A percentile compares a stretch with the other conserved stretches of the same genome.
phyloP scores from a whole-genome alignment of 1,139 yeast species.

The Nakaseomyces glabratus region DNA sequence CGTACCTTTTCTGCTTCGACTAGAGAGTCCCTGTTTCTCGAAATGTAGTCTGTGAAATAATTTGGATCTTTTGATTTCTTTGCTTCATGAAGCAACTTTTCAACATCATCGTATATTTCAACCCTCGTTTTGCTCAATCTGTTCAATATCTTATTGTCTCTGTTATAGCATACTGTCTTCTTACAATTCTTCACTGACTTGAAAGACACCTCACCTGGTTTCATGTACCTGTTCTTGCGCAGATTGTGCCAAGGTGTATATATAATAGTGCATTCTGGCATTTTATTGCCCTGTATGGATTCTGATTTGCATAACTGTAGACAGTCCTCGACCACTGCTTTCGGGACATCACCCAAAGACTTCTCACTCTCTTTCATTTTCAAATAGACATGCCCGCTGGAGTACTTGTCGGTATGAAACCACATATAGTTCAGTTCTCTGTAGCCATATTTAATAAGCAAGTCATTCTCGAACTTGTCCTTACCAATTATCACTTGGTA shows the following conservation, averaged over 20 bases:
- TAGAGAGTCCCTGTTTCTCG: conserved; percentile 16
- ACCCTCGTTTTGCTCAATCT: conserved; percentile 58
- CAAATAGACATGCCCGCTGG: conserved; percentile 76
- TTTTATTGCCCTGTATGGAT: conserved; percentile 70
- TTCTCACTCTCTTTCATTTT: conserved; percentile 43
- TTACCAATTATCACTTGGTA: conserved; percentile 47
- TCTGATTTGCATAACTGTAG: conserved; percentile 75
- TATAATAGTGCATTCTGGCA: conserved; percentile 58
- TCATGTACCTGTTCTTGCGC: conserved; percentile 66
- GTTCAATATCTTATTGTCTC: conserved; percentile 58
- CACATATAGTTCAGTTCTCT: conserved; percentile 53
- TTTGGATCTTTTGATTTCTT: conserved; percentile 27
- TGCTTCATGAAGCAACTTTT: conserved; percentile 23
- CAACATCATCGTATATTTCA: conserved; percentile 42
- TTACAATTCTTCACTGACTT: conserved; percentile 47
- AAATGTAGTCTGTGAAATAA: conserved; percentile 18
- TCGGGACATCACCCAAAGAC: conserved; percentile 40
- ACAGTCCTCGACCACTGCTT: conserved; percentile 48
- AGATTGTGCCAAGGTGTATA: conserved; percentile 74
- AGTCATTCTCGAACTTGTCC: conserved; percentile 70
- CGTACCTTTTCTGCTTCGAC: conserved; percentile 20
- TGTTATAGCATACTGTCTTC: conserved; percentile 45
- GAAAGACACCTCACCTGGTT: conserved; percentile 75
- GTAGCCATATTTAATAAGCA: conserved; percentile 58
- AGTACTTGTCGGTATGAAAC: conserved; percentile 77